A percentile compares a stretch with the other conserved stretches of the same genome.
Conservation (phyloP, 169 alveolate species). For the Toxoplasma gondii region DNA sequence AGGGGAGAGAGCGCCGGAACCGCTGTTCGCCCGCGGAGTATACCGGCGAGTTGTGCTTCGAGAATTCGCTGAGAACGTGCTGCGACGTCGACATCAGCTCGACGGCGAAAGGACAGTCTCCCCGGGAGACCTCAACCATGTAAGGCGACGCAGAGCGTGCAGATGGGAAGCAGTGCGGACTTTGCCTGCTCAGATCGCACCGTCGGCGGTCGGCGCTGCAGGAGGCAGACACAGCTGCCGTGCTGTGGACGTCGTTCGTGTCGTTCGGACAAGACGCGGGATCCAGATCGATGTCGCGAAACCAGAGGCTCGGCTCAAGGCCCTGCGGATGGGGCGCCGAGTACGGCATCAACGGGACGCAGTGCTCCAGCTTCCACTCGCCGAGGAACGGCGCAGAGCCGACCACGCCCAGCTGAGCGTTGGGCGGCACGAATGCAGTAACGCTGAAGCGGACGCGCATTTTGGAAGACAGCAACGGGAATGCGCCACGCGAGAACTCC, state of each 20-base stretch:
- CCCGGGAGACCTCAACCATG: not conserved
- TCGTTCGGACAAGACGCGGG: not conserved
- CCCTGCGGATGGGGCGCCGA: constrained; percentile 52
- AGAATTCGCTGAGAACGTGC: not conserved
- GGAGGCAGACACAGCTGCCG: not conserved
- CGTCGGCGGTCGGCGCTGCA: not conserved
- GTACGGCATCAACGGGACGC: constrained; percentile 63
- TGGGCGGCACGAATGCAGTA: constrained; percentile 67
- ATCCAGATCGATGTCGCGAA: constrained; percentile 51
- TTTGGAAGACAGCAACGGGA: not conserved
- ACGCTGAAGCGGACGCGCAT: constrained; percentile 65
- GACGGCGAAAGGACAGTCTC: constrained; percentile 20
- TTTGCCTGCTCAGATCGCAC: not conserved
- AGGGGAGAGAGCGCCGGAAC: not conserved
- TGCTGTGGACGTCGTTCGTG: not conserved
- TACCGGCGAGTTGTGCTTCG: not conserved
- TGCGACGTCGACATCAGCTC: not conserved
- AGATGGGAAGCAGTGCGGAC: not conserved
- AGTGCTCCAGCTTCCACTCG: constrained; percentile 49
- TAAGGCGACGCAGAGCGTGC: not conserved
- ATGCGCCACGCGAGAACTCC: not conserved
- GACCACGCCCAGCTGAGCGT: constrained; percentile 64
- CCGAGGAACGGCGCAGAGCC: constrained; percentile 66
- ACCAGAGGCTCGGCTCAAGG: constrained; percentile 67
- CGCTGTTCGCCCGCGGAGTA: not conserved